Evolutionary conservation across 1,284 basidiomycete species (phyloP).

Genomic region (Abortiporus biennis): DNA sequence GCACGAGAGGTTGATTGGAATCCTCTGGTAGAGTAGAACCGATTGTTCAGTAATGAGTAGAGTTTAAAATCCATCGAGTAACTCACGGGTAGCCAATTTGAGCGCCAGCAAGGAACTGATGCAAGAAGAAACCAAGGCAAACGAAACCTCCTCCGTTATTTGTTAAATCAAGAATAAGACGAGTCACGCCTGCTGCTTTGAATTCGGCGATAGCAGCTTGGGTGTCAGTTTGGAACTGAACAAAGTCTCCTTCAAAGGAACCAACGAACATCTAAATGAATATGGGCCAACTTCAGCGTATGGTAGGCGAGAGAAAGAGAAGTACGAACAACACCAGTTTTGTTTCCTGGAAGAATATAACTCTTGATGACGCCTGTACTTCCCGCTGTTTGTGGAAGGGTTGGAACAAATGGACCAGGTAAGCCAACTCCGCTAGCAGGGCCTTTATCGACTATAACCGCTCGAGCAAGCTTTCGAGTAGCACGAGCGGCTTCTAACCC

Average conservation of each 20-base stretch:
- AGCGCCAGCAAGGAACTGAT: constrained; percentile 47
- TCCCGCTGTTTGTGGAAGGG: constrained; percentile 36
- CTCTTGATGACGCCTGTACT: constrained; percentile 53
- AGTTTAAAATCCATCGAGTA: not conserved
- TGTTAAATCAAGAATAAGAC: constrained; percentile 51
- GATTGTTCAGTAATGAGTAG: not conserved
- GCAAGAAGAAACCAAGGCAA: constrained; percentile 55
- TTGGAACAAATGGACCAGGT: constrained; percentile 44
- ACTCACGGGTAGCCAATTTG: constrained; percentile 47
- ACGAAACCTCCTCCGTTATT: constrained; percentile 62
- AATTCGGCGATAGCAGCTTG: constrained; percentile 41
- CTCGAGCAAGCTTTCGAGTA: constrained; percentile 28
- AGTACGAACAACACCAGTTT: constrained; percentile 50
- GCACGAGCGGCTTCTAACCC: constrained; percentile 9
- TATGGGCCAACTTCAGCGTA: not conserved
- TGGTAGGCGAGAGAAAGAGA: not conserved
- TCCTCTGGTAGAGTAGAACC: constrained; percentile 29
- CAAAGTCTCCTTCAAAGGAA: constrained; percentile 47
- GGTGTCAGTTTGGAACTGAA: constrained; percentile 48
- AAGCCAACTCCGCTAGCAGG: constrained; percentile 36
- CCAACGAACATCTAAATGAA: constrained; percentile 50
- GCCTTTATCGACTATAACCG: constrained; percentile 38
- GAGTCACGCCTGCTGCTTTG: constrained; percentile 40
- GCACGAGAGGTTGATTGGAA: constrained; percentile 48
- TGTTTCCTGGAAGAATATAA: constrained; percentile 50